A percentile compares a stretch with the other conserved stretches of the same genome.
Evolutionary conservation across 2,329 filamentous ascomycete species (phyloP).

Genomic region (Epichloe sibirici): DNA sequence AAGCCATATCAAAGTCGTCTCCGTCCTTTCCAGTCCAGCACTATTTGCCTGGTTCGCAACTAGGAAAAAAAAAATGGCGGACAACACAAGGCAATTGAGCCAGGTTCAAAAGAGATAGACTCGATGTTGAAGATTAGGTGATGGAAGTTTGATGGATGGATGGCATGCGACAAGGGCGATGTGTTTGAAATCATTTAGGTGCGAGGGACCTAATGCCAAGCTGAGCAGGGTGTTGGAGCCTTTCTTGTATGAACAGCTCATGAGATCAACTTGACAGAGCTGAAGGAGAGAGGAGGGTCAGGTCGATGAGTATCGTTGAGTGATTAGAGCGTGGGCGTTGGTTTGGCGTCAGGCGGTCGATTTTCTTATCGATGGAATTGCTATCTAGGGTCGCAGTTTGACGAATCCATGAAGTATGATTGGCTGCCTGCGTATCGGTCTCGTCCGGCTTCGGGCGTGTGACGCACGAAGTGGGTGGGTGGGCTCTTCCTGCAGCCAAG

Average conservation of each 20-base stretch:
- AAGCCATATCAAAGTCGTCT: slow-evolving; percentile 18
- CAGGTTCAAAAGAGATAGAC: not conserved
- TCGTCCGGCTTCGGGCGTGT: slow-evolving; percentile 5
- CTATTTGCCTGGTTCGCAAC: too few relatives aligned
- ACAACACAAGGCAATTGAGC: not conserved
- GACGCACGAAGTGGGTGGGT: slow-evolving; percentile 1
- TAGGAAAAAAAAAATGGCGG: not conserved
- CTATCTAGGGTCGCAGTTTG: slow-evolving; percentile 2
- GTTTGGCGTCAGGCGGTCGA: not conserved
- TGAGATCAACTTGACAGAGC: not conserved
- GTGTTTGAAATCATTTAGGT: not conserved
- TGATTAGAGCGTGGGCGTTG: not conserved
- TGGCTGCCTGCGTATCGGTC: slow-evolving; percentile 5
- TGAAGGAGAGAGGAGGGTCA: not conserved
- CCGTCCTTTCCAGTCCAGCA: not conserved
- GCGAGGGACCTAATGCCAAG: not conserved
- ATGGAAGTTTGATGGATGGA: too few relatives aligned
- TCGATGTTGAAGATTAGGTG: not conserved
- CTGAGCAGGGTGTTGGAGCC: not conserved
- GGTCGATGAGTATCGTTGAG: not conserved
- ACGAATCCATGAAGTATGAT: slow-evolving; percentile 2
- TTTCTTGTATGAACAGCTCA: not conserved
- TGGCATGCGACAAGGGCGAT: not conserved
- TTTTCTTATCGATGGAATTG: slow-evolving; percentile 4
- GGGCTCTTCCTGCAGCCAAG: not conserved